Evolutionary conservation across 2,329 filamentous ascomycete species (phyloP).

Genomic region (Myriosclerotinia curreyana): DNA sequence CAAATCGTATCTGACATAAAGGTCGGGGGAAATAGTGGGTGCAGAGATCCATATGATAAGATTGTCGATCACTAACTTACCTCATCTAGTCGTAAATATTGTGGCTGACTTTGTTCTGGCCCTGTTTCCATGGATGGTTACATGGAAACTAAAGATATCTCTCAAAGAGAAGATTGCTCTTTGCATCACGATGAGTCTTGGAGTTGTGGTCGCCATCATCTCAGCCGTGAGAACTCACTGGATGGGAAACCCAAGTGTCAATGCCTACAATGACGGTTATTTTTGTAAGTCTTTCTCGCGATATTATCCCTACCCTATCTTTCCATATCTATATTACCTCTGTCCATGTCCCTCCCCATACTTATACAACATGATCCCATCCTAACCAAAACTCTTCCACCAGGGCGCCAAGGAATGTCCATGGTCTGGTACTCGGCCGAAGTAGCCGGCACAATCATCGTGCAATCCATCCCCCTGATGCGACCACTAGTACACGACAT

Average conservation of each 20-base stretch:
- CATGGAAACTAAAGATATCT: constrained; percentile 48
- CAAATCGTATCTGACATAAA: constrained; percentile 46
- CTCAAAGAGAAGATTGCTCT: constrained; percentile 50
- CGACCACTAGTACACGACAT: constrained; percentile 48
- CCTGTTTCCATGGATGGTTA: constrained; percentile 50
- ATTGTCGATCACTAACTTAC: constrained; percentile 25
- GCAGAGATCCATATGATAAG: constrained; percentile 1
- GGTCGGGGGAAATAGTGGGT: constrained; percentile 50
- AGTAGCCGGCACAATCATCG: constrained; percentile 53
- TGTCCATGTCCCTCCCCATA: neutral
- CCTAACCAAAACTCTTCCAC: neutral
- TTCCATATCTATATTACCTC: neutral
- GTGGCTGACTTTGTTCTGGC: constrained; percentile 54
- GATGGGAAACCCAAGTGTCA: constrained; percentile 46
- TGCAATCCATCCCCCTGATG: constrained; percentile 52
- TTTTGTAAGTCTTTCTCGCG: constrained; percentile 40
- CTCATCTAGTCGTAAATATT: constrained; percentile 48
- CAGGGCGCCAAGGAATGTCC: constrained; percentile 45
- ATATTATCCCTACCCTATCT: neutral
- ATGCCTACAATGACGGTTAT: constrained; percentile 47
- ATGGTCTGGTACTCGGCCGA: constrained; percentile 51
- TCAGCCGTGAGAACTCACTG: constrained; percentile 49
- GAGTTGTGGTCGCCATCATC: constrained; percentile 50
- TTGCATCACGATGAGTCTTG: constrained; percentile 50
- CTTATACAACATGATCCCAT: neutral